These are phyloP conservation scores for Acrocalymma vagum DNA, from an alignment of 2,329 filamentous ascomycete genomes.

Conservation along the genomic window DNA sequence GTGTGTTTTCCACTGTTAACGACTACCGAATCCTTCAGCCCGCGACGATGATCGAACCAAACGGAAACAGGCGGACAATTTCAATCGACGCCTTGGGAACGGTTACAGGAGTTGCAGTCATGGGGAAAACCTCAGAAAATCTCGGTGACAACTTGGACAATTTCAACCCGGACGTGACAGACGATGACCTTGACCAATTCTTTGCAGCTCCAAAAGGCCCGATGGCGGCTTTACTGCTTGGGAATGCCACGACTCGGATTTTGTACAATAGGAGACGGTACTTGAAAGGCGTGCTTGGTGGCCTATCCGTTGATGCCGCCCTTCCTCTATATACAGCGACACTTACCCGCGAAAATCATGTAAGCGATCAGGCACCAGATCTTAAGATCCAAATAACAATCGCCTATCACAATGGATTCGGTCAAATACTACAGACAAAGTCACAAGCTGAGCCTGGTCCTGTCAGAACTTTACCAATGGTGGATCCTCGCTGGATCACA, in stretches of 20 bases:
- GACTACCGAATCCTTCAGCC: slow-evolving; percentile 14
- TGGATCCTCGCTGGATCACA: slow-evolving; percentile 17
- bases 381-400: slow-evolving; percentile 1
- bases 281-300: too few species aligned
- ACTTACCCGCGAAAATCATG: neutral
- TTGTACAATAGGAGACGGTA: neutral
- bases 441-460: slow-evolving; percentile 5
- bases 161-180: slow-evolving; percentile 4
- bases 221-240: neutral
- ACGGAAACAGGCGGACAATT: slow-evolving; percentile 11
- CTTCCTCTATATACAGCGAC: too few species aligned
- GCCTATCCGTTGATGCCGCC: too few species aligned
- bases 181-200: neutral
- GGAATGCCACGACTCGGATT: neutral
- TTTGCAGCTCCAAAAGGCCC: neutral
- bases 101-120: slow-evolving; percentile 8
- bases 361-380: neutral
- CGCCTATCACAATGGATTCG: slow-evolving; percentile 4
- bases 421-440: neutral
- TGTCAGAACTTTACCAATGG: neutral
- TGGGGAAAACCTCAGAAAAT: slow-evolving; percentile 11
- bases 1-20: slow-evolving; percentile 1
- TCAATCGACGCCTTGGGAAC: slow-evolving; percentile 12
- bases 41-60: slow-evolving; percentile 8
- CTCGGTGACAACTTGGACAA: slow-evolving; percentile 9